Evolutionary conservation across 768 basidiomycete genomes (phyloP), one percentile per base, ranked within the genome.

Genomic region (Paxillus involutus): DNA sequence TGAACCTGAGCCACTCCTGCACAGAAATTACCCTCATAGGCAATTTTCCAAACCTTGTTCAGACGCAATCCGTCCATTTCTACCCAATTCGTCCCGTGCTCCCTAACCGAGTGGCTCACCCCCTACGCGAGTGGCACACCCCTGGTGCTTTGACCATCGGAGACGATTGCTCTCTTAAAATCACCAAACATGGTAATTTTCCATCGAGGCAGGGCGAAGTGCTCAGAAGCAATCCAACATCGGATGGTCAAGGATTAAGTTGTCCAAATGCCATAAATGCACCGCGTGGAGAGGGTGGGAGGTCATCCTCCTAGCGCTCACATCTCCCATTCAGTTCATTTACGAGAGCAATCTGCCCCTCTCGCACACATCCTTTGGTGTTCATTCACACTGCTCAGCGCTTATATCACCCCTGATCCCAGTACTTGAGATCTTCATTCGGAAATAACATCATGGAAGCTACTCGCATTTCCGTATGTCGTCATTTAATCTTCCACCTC

Each of bases 141-240:
- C 55, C 47, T 53, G 42, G 37, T 21, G 51, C 54, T 65, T 59
- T 45, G 59, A 36, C 59, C 62, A 24, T 9, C 35, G 16, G 13
- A 19, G n/a, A 19, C 17, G 62, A 71, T 62, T 66, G 64, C 60
- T 58, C 37, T 21, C 49, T 42, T 13, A 45, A 47, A 51, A n/a
- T 63, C 29, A 42, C 65, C 59, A 56, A 47, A 62, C 50, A 30
- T 45, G 60, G 56, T 56, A 66, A 56, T 57, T 57, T 24, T 62
- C 36, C 29, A 26, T 58, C 59, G 55, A 62, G 56, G 49, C 52
- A 42, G 57, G 52, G 41, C 58, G 49, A 56, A 50, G 53, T 56
- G 40, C 40, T 61, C 43, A 44, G 48, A 70, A 53, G 59, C 69
- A 71, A 69, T 71, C 66, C 56, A 37, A 19, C 47, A 44, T 53